A percentile compares a stretch with the other conserved stretches of the same genome.
Conservation (phyloP, 352 stramenopile genomes). For the Phytophthora crassamura region DNA sequence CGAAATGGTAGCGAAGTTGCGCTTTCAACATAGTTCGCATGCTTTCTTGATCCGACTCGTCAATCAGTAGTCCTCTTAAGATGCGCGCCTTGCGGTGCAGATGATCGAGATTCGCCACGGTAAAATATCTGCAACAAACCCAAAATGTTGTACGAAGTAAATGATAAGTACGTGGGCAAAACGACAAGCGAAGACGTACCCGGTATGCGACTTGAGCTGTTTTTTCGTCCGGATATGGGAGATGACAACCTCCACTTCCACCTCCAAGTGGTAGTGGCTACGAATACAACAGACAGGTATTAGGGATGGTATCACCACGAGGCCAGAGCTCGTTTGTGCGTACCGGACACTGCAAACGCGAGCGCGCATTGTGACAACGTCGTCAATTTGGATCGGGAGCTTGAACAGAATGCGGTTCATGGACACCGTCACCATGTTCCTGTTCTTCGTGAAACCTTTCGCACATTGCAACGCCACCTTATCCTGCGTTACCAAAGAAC, state of each 20-base stretch:
- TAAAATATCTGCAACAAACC: conserved; percentile 51
- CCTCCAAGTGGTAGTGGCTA: conserved; percentile 2
- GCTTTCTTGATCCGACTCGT: conserved; percentile 60
- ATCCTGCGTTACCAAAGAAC: no score
- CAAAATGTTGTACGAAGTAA: background rate
- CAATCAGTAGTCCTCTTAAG: conserved; percentile 48
- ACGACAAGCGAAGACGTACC: background rate
- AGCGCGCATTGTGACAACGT: no score
- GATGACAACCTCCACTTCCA: no score
- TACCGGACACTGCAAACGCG: no score
- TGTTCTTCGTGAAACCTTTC: no score
- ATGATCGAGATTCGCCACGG: conserved; percentile 62
- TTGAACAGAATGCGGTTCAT: no score
- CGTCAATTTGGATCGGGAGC: no score
- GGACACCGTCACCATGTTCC: no score
- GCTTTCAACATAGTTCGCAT: conserved; percentile 70
- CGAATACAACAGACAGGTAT: no score
- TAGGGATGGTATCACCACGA: no score
- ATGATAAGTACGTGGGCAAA: background rate
- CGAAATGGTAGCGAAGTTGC: conserved; percentile 70
- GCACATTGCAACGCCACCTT: no score
- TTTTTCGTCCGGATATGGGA: background rate
- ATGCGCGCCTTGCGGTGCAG: conserved; percentile 54
- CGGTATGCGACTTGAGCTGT: conserved; percentile 10
- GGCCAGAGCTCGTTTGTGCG: no score